phyloP scores from a whole-genome alignment of 2,329 filamentous ascomycete genomes.

The Paraphaeosphaeria sporulosa region DNA sequence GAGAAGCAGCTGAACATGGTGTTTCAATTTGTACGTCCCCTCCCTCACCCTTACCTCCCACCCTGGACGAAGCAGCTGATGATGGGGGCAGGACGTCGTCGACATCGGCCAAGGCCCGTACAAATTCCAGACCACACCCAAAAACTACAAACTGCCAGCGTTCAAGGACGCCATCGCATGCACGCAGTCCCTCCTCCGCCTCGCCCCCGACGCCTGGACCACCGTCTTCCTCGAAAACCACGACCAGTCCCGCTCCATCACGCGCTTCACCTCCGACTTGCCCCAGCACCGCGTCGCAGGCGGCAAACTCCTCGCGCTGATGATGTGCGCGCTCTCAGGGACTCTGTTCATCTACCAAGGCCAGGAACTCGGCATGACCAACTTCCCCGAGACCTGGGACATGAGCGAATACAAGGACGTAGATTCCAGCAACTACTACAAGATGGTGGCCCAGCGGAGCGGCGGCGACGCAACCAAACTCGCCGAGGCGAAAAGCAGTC shows the following conservation, averaged over 20 bases:
- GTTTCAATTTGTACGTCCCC: slow-evolving; percentile 58
- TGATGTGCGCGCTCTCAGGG: slow-evolving; percentile 57
- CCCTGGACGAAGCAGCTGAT: neutral
- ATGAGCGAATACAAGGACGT: slow-evolving; percentile 60
- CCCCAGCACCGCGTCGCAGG: slow-evolving; percentile 55
- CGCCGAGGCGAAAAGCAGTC: slow-evolving; percentile 57
- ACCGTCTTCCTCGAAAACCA: slow-evolving; percentile 63
- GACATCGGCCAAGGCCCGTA: slow-evolving; percentile 47
- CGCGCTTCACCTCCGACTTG: slow-evolving; percentile 57
- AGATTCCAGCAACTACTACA: slow-evolving; percentile 63
- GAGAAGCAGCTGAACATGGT: slow-evolving; percentile 73
- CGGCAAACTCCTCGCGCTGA: slow-evolving; percentile 57
- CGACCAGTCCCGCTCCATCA: slow-evolving; percentile 60
- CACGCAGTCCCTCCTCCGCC: slow-evolving; percentile 42
- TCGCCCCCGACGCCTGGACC: slow-evolving; percentile 53
- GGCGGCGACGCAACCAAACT: slow-evolving; percentile 47
- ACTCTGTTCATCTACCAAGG: slow-evolving; percentile 61
- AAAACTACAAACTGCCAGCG: slow-evolving; percentile 40
- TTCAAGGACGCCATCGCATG: slow-evolving; percentile 42
- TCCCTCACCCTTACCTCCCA: neutral
- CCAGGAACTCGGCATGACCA: slow-evolving; percentile 61
- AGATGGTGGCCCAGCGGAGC: slow-evolving; percentile 40
- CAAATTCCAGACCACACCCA: slow-evolving; percentile 46
- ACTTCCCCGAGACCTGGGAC: slow-evolving; percentile 53
- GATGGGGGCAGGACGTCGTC: slow-evolving; percentile 55